A percentile compares a stretch with the other conserved stretches of the same genome.
These are phyloP conservation scores for Rosa hybrid DNA, from an alignment of 331 rosid genomes.

Conservation along the genomic window DNA sequence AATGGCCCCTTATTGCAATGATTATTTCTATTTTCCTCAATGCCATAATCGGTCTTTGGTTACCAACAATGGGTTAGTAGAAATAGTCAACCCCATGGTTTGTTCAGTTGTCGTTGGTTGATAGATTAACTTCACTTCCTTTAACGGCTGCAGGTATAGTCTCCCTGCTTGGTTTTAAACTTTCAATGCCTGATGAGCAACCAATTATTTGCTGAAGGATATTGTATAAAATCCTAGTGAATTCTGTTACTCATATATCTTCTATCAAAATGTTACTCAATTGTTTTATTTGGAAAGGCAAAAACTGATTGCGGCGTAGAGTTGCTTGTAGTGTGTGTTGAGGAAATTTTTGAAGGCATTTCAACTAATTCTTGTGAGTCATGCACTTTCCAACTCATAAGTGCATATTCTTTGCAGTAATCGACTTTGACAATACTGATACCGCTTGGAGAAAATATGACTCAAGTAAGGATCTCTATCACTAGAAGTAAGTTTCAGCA, in stretches of 20 bases:
- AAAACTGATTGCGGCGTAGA: neutral
- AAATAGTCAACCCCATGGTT: constrained; percentile 16
- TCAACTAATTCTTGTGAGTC: constrained; percentile 1
- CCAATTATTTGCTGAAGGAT: neutral
- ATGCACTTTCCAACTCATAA: neutral
- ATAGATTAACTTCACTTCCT: constrained; percentile 52
- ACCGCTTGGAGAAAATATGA: constrained; percentile 57
- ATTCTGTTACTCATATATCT: neutral
- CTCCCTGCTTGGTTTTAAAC: neutral
- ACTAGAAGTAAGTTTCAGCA: constrained; percentile 13
- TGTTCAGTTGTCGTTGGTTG: constrained; percentile 49
- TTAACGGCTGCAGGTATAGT: constrained; percentile 54
- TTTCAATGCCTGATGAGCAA: neutral
- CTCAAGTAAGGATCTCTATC: constrained; percentile 41
- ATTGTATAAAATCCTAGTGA: neutral
- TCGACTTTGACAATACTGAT: constrained; percentile 66
- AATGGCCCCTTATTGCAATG: no score
- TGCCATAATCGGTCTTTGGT: neutral
- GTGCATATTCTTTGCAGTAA: constrained; percentile 34
- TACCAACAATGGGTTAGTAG: no score
- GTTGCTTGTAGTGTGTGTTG: neutral
- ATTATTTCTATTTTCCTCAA: no score
- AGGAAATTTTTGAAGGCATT: neutral
- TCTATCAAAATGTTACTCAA: neutral
- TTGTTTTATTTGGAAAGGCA: neutral